phyloP scores from a whole-genome alignment of 192 early-diverging fungal genomes.

The Mycoemilia scoparia region DNA sequence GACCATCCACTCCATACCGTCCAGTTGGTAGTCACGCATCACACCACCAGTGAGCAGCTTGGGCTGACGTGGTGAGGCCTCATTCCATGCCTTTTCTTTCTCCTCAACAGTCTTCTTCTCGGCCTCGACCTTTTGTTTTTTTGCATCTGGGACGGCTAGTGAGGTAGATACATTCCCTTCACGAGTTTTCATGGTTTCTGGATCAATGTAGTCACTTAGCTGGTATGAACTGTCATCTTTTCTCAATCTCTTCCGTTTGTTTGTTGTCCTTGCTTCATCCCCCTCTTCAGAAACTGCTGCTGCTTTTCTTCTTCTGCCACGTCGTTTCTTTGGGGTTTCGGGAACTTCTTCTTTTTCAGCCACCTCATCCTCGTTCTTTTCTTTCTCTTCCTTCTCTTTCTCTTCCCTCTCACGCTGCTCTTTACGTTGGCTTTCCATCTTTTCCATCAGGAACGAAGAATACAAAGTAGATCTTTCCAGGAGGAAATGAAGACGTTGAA shows the following conservation, averaged over 20 bases:
- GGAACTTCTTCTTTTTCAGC: constrained; percentile 1
- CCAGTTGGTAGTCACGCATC: constrained; percentile 84
- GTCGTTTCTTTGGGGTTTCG: constrained; percentile 4
- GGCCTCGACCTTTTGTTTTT: neutral
- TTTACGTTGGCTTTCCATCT: constrained; percentile 54
- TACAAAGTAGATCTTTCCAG: constrained; percentile 69
- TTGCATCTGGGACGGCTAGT: neutral
- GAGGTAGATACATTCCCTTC: constrained; percentile 1
- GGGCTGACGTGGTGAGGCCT: constrained; percentile 52
- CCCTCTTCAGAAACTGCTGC: constrained; percentile 2
- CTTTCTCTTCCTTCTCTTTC: constrained; percentile 3
- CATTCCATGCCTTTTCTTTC: constrained; percentile 1
- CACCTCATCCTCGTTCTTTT: constrained; percentile 4
- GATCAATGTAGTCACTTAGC: constrained; percentile 2
- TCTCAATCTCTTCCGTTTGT: constrained; percentile 3
- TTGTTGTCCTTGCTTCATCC: constrained; percentile 7
- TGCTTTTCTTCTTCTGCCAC: constrained; percentile 3
- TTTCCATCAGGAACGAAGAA: constrained; percentile 52
- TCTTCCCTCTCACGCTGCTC: constrained; percentile 25
- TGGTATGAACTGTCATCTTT: neutral
- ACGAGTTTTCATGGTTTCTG: too few relatives aligned
- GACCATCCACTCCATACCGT: constrained; percentile 90
- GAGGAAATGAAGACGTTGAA: constrained; percentile 59
- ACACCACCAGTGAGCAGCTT: constrained; percentile 62
- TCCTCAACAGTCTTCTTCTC: neutral